Conservation (phyloP, 768 basidiomycete genomes). For the Calocybe gangraenosa region DNA sequence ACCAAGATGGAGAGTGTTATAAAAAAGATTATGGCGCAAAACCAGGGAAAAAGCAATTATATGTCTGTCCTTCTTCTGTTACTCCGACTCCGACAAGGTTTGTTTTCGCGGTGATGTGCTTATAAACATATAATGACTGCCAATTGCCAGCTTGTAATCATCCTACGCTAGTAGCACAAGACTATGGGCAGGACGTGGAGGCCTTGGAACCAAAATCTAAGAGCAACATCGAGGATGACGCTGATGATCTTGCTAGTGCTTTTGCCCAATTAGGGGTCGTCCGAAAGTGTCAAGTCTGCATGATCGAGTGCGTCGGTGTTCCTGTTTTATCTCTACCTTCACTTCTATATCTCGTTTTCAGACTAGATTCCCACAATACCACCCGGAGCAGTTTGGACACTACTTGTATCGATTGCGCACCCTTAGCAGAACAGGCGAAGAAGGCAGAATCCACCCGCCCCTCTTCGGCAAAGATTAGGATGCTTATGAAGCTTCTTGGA, state of each 20-base stretch:
- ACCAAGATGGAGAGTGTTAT: conserved; percentile 61
- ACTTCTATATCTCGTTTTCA: conserved; percentile 18
- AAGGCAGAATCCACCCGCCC: conserved; percentile 53
- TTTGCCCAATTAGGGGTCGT: conserved; percentile 68
- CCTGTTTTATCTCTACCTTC: not conserved
- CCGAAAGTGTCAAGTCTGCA: conserved; percentile 79
- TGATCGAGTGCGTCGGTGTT: conserved; percentile 40
- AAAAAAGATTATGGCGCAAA: conserved; percentile 57
- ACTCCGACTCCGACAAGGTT: conserved; percentile 87
- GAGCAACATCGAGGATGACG: conserved; percentile 49
- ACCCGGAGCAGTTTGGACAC: conserved; percentile 34
- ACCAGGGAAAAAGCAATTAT: conserved; percentile 55
- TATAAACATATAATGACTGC: not conserved
- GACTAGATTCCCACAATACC: conserved; percentile 33
- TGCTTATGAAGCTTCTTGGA: conserved; percentile 68
- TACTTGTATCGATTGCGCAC: conserved; percentile 59
- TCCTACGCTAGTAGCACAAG: conserved; percentile 75
- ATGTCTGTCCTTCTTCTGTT: conserved; percentile 68
- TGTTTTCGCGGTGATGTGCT: conserved; percentile 14
- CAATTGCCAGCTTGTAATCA: conserved; percentile 76
- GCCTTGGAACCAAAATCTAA: conserved; percentile 66
- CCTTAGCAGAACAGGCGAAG: conserved; percentile 45
- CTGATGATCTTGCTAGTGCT: conserved; percentile 72
- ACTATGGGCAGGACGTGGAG: conserved; percentile 68
- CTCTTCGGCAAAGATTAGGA: conserved; percentile 83